Evolutionary conservation across 2,329 filamentous ascomycete species (phyloP).

Genomic region (Fusarium penzigii): DNA sequence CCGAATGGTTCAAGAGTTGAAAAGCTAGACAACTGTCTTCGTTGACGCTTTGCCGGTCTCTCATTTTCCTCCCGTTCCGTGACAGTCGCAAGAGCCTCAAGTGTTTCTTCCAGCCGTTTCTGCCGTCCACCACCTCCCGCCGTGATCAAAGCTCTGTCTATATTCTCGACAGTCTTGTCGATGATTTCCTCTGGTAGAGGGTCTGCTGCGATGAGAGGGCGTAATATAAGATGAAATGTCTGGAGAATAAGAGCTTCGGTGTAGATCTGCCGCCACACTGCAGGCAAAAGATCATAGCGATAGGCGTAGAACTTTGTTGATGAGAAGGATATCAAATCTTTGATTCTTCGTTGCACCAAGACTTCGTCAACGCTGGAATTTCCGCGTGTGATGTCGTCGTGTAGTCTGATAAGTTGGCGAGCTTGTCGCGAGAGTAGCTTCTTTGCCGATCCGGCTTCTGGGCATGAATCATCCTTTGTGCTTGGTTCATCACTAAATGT

Average conservation of each 20-base stretch:
- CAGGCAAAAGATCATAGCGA: slow-evolving; percentile 65
- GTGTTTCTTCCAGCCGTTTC: slow-evolving; percentile 53
- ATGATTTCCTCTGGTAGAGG: slow-evolving; percentile 36
- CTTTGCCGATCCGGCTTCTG: slow-evolving; percentile 21
- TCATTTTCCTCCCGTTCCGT: slow-evolving; percentile 7
- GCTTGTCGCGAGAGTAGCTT: slow-evolving; percentile 35
- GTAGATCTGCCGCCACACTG: slow-evolving; percentile 70
- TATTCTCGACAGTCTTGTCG: slow-evolving; percentile 58
- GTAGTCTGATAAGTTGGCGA: slow-evolving; percentile 20
- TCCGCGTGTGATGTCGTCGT: slow-evolving; percentile 10
- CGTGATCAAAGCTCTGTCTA: slow-evolving; percentile 79
- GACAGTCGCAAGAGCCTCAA: slow-evolving; percentile 34
- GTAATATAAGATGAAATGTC: slow-evolving; percentile 44
- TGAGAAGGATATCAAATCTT: slow-evolving; percentile 59
- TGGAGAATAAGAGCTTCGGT: slow-evolving; percentile 69
- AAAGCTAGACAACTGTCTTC: slow-evolving; percentile 20
- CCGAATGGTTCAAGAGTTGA: slow-evolving; percentile 31
- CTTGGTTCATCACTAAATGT: neutral
- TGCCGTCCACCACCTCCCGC: slow-evolving; percentile 60
- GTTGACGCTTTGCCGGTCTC: slow-evolving; percentile 25
- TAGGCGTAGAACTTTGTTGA: slow-evolving; percentile 70
- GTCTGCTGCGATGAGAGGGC: neutral
- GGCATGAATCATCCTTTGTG: slow-evolving; percentile 2
- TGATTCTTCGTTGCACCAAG: slow-evolving; percentile 45
- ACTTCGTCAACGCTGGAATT: slow-evolving; percentile 7